phyloP scores from a whole-genome alignment of 371 early-diverging fungal species.

The Conidiobolus incongruus region DNA sequence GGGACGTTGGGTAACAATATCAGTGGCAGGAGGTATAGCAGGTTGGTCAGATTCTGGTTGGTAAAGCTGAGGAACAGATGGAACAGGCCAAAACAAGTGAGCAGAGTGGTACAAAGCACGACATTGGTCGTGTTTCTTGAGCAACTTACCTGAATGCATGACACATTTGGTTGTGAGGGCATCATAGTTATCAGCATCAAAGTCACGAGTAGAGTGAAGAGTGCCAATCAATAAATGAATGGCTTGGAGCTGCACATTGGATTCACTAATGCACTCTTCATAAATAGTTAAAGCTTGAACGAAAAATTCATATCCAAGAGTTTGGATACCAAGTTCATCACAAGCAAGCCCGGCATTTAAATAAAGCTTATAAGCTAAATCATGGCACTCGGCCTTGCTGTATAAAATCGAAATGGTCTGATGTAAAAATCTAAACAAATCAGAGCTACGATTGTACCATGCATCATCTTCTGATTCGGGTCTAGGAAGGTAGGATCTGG shows the following conservation, averaged over 20 bases:
- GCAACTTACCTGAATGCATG: slow-evolving; percentile 58
- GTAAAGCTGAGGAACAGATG: not conserved
- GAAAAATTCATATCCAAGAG: slow-evolving; percentile 74
- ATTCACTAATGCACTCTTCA: slow-evolving; percentile 74
- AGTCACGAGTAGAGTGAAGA: slow-evolving; percentile 45
- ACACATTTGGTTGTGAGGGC: slow-evolving; percentile 70
- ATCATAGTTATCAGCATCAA: slow-evolving; percentile 67
- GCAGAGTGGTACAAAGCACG: slow-evolving; percentile 50
- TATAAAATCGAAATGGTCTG: slow-evolving; percentile 42
- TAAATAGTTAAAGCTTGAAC: slow-evolving; percentile 81
- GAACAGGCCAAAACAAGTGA: slow-evolving; percentile 69
- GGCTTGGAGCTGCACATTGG: slow-evolving; percentile 61
- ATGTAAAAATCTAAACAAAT: slow-evolving; percentile 46
- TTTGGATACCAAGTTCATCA: slow-evolving; percentile 58
- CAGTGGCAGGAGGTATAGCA: not conserved
- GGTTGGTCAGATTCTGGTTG: slow-evolving; percentile 9
- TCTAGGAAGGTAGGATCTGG: slow-evolving; percentile 22
- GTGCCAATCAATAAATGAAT: slow-evolving; percentile 60
- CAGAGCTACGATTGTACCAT: not conserved
- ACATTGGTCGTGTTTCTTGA: slow-evolving; percentile 84
- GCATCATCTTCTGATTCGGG: slow-evolving; percentile 13
- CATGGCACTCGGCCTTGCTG: slow-evolving; percentile 37
- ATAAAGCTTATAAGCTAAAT: slow-evolving; percentile 51
- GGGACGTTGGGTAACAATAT: not conserved
- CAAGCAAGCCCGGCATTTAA: slow-evolving; percentile 62